Evolutionary conservation across 1,284 basidiomycete genomes (phyloP).

Genomic region (Tranzscheliella williamsii): DNA sequence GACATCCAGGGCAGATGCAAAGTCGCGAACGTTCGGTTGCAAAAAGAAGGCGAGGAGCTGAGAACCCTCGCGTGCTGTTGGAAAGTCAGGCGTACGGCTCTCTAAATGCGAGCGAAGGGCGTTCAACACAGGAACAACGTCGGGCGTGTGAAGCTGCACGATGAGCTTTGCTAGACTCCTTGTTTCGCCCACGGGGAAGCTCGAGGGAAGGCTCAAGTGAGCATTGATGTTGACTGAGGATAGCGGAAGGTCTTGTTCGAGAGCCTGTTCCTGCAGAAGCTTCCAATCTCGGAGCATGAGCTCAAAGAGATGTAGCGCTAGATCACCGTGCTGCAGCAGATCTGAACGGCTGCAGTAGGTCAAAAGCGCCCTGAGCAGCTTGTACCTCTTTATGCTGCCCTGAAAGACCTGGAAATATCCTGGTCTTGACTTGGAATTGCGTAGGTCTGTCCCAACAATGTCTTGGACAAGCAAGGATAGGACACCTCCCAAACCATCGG

Average conservation of each 20-base stretch:
- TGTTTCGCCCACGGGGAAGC: conserved; percentile 24
- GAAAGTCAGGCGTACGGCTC: conserved; percentile 16
- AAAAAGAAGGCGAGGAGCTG: conserved; percentile 27
- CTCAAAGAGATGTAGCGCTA: conserved; percentile 21
- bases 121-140: conserved; percentile 16
- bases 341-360: conserved; percentile 9
- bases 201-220: conserved; percentile 4
- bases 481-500: conserved; percentile 10
- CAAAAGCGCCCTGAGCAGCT: conserved; percentile 19
- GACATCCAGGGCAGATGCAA: conserved; percentile 21
- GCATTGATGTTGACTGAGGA: background rate
- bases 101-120: conserved; percentile 22
- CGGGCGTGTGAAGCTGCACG: conserved; percentile 7
- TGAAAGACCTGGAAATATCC: conserved; percentile 23
- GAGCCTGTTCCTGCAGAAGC: background rate
- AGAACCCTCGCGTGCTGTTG: conserved; percentile 24
- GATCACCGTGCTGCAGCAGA: conserved; percentile 10
- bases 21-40: conserved; percentile 24
- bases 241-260: background rate
- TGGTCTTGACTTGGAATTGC: conserved; percentile 3
- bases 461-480: conserved; percentile 20
- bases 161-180: conserved; percentile 16
- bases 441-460: conserved; percentile 13
- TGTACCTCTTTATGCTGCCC: conserved; percentile 21
- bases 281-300: conserved; percentile 21